A percentile compares a stretch with the other conserved stretches of the same genome.
Conservation (phyloP, 2,329 filamentous ascomycete species). For the Talaromyces sp. region DNA sequence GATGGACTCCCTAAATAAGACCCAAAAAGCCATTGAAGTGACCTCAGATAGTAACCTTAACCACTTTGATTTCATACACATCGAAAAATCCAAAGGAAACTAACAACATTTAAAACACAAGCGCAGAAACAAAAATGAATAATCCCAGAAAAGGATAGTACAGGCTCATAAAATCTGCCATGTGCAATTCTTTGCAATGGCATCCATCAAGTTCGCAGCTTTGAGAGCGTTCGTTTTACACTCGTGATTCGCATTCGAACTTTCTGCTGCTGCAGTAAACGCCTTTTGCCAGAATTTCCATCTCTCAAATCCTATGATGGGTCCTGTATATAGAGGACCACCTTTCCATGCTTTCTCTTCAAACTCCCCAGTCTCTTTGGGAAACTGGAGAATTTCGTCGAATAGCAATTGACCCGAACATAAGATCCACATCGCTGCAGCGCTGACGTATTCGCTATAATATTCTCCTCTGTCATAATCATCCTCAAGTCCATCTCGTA, state of each 20-base stretch:
- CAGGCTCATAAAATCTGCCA: not conserved
- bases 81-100: not conserved
- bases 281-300: conserved; percentile 10
- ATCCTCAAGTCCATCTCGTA: not conserved
- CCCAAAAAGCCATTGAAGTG: too few relatives aligned
- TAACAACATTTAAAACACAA: not conserved
- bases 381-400: not conserved
- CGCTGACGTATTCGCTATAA: not conserved
- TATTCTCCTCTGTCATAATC: not conserved
- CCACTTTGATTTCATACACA: conserved; percentile 8
- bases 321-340: conserved; percentile 2
- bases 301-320: not conserved
- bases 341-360: not conserved
- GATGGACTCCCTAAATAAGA: too few relatives aligned
- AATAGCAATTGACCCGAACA: conserved; percentile 8
- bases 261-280: conserved; percentile 4
- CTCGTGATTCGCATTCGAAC: not conserved
- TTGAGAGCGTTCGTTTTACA: not conserved
- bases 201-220: conserved; percentile 2
- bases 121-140: not conserved
- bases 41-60: too few relatives aligned
- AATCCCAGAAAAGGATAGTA: not conserved
- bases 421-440: conserved; percentile 7
- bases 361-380: not conserved
- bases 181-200: not conserved